Conservation (phyloP, 345 rosid genomes). For the Camelina laxa region DNA sequence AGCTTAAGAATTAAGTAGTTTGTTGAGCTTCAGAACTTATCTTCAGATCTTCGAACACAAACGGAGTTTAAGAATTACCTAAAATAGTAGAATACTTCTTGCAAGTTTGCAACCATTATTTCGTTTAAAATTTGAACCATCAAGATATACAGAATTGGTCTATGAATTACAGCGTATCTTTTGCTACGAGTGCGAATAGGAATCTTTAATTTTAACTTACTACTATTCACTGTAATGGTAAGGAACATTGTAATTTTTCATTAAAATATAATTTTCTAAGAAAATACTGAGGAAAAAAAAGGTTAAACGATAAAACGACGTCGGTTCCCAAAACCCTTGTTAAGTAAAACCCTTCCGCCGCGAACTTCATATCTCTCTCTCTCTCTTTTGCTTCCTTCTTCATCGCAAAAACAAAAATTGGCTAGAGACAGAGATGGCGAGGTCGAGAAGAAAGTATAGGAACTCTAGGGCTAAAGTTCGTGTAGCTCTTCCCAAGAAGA, state of each 20-base stretch:
- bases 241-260: too few species aligned
- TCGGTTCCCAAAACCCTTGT: slow-evolving; percentile 5
- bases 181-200: too few species aligned
- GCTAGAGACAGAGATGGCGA: slow-evolving; percentile 58
- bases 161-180: too few species aligned
- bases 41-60: too few species aligned
- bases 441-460: slow-evolving; percentile 91
- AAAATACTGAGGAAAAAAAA: neutral
- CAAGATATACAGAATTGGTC: neutral
- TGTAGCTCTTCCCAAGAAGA: slow-evolving; percentile 83
- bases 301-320: neutral
- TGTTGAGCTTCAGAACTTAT: neutral
- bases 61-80: neutral
- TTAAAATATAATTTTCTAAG: too few species aligned
- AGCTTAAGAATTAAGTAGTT: too few species aligned
- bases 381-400: neutral
- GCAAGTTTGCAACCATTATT: neutral
- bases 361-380: neutral
- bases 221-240: too few species aligned
- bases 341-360: slow-evolving; percentile 39
- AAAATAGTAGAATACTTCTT: neutral
- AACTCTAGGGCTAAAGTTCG: slow-evolving; percentile 74
- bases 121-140: too few species aligned
- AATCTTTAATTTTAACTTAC: too few species aligned
- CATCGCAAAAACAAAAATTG: neutral